Conservation (phyloP, 352 stramenopile species). For the Discostella stelligera region DNA sequence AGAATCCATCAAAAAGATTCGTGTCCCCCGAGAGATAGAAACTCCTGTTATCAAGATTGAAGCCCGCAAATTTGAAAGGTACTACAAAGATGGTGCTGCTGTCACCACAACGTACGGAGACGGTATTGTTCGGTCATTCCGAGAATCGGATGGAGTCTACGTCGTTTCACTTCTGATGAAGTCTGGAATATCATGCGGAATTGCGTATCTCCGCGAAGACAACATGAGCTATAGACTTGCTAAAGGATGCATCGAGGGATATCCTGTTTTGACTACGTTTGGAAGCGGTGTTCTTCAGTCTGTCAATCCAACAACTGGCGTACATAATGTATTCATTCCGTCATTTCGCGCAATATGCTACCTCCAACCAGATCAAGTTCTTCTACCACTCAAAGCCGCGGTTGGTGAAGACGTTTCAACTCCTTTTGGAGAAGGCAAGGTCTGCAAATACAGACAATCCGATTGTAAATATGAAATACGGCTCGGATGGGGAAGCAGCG, state of each 20-base stretch:
- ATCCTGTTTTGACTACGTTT: slow-evolving; percentile 75
- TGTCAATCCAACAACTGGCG: slow-evolving; percentile 77
- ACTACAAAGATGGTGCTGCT: slow-evolving; percentile 74
- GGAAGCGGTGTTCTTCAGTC: slow-evolving; percentile 76
- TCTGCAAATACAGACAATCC: slow-evolving; percentile 61
- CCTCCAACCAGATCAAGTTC: slow-evolving; percentile 74
- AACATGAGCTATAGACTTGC: slow-evolving; percentile 73
- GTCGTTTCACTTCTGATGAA: slow-evolving; percentile 58
- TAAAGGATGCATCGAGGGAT: slow-evolving; percentile 77
- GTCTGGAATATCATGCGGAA: slow-evolving; percentile 56
- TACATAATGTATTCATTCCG: slow-evolving; percentile 74
- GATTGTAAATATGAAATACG: slow-evolving; percentile 75
- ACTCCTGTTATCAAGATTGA: slow-evolving; percentile 27
- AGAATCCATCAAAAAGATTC: slow-evolving; percentile 50
- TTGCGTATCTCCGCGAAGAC: slow-evolving; percentile 61
- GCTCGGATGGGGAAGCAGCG: slow-evolving; percentile 52
- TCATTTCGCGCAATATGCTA: slow-evolving; percentile 74
- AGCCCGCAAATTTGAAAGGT: slow-evolving; percentile 61
- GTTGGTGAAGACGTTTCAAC: slow-evolving; percentile 77
- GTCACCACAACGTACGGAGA: slow-evolving; percentile 76
- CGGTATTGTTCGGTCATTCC: slow-evolving; percentile 62
- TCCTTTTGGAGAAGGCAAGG: slow-evolving; percentile 73
- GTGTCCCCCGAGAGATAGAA: slow-evolving; percentile 49
- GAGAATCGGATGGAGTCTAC: slow-evolving; percentile 76
- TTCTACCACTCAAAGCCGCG: slow-evolving; percentile 70